phyloP scores from a whole-genome alignment of 352 stramenopile genomes.

The Phytophthora multivora region DNA sequence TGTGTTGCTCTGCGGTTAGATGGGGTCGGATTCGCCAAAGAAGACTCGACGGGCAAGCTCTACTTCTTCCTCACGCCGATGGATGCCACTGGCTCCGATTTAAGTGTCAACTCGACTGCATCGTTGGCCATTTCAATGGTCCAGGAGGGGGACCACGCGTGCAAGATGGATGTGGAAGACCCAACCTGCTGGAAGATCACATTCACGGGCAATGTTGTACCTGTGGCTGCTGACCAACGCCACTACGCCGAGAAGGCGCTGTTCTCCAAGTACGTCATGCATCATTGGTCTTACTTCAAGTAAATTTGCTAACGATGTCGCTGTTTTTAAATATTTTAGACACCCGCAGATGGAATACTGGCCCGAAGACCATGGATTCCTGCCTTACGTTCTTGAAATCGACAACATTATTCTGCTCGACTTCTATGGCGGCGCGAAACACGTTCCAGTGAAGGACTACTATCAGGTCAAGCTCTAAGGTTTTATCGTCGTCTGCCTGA shows the following conservation, averaged over 20 bases:
- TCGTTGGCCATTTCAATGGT: slow-evolving; percentile 67
- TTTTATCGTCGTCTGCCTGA: not conserved
- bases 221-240: slow-evolving; percentile 43
- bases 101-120: slow-evolving; percentile 57
- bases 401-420: slow-evolving; percentile 70
- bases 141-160: slow-evolving; percentile 52
- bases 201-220: slow-evolving; percentile 57
- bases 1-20: slow-evolving; percentile 36
- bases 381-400: slow-evolving; percentile 56
- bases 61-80: slow-evolving; percentile 76
- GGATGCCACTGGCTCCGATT: slow-evolving; percentile 53
- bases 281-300: no score
- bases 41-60: slow-evolving; percentile 60
- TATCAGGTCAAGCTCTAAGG: slow-evolving; percentile 53
- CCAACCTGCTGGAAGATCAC: slow-evolving; percentile 77
- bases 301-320: not conserved
- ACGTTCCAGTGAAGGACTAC: slow-evolving; percentile 66
- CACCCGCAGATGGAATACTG: slow-evolving; percentile 75
- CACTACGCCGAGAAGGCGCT: slow-evolving; percentile 57
- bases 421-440: slow-evolving; percentile 75
- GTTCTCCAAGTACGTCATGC: slow-evolving; percentile 68
- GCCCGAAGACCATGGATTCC: slow-evolving; percentile 64
- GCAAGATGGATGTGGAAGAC: slow-evolving; percentile 73
- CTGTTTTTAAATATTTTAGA: slow-evolving; percentile 24
- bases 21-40: slow-evolving; percentile 48